Conservation (phyloP, 225 moss, liverwort and hornwort species). For the Thuidium tamariscinum region DNA sequence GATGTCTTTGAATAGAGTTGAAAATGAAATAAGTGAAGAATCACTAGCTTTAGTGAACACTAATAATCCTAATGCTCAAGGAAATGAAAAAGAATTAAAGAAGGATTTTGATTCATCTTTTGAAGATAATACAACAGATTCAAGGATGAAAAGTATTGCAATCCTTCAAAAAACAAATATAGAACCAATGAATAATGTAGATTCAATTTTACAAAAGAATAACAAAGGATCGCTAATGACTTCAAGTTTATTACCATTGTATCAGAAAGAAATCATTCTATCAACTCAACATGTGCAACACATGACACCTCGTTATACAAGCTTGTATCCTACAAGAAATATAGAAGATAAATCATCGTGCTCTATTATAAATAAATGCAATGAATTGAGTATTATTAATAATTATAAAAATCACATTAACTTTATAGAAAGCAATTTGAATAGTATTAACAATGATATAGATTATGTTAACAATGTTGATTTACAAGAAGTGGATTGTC, state of each 20-base stretch:
- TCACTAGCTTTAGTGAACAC: neutral
- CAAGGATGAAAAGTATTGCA: neutral
- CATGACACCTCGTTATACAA: neutral
- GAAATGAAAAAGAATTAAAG: neutral
- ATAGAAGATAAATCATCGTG: neutral
- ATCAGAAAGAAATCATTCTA: neutral
- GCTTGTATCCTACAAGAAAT: neutral
- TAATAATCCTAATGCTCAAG: neutral
- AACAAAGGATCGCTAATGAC: neutral
- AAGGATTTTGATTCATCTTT: neutral
- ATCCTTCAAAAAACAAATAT: neutral
- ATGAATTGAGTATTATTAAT: neutral
- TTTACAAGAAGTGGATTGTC: fast-evolving
- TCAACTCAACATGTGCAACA: neutral
- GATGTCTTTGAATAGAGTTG: neutral
- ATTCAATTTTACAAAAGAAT: neutral
- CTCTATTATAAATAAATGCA: neutral
- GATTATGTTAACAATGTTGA: neutral
- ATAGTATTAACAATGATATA: neutral
- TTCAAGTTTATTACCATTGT: neutral
- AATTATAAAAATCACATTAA: neutral
- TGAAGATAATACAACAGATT: neutral
- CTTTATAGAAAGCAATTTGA: neutral
- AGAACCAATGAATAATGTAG: neutral
- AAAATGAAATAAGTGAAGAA: neutral